Evolutionary conservation across 441 rosid genomes (phyloP), one percentile per base, ranked within the genome.

Genomic region (Biscutella auriculata): DNA sequence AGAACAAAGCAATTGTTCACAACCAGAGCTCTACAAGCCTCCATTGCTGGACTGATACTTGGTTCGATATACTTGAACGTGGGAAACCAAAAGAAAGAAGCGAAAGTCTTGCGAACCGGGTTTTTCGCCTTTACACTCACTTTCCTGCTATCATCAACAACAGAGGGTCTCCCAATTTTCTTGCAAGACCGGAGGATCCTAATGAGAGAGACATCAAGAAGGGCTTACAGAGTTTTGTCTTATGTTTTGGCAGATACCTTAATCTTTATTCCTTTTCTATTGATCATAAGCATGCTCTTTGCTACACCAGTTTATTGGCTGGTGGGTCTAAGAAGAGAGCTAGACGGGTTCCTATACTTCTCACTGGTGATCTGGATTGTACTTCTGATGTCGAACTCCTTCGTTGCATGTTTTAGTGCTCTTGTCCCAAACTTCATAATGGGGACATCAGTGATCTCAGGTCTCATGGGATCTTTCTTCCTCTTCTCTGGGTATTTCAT

Each of bases 381-480:
- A 56, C 82, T 87, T 47, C 50, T 79, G 23, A 85, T 87, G 95
- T 82, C 97, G 15, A 87, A 85, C 60, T 90, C 97, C 7, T 82
- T 90, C 19, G 95, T 87, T 15, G 86, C 95, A 5, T 84, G 94
- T 69, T 83, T 90, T 67, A 83, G 95, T 62, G 95, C 94, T 9
- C 80, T 90, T 9, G 95, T 90, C 53, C 97, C 94, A 4, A 80
- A 90, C 69, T 87, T 90, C 76, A 90, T 90, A 53, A 83, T 82
- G 91, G 95, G 95, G 39, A 84, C 82, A 41, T 87, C 95, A 34
- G 76, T 90, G 17, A 84, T 90, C 61, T 69, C 94, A 15, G 89
- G 95, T 11, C 73, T 90, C 9, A 83, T 90, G 87, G 95, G 94
- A 39, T 90, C 95, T 23, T 90, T 90, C 80, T 87, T 90, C 66